A percentile compares a stretch with the other conserved stretches of the same genome.
These are phyloP conservation scores for Syzygium aromaticum DNA, from an alignment of 345 rosid genomes.

Conservation along the genomic window DNA sequence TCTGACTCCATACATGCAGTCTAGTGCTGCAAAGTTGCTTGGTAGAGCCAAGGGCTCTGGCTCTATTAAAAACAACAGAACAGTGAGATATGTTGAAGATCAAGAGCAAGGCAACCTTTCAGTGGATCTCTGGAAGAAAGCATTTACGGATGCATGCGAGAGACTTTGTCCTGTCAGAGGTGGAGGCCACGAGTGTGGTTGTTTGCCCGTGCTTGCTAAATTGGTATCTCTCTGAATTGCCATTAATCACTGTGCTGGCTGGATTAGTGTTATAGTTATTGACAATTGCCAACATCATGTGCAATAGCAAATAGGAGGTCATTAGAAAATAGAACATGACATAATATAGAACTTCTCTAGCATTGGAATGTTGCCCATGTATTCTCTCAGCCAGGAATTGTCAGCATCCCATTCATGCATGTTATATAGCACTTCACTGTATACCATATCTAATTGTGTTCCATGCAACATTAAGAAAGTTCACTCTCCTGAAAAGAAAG, in stretches of 20 bases:
- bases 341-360: not conserved
- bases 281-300: not conserved
- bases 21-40: constrained; percentile 32
- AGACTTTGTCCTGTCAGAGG: constrained; percentile 92
- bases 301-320: not conserved
- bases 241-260: not conserved
- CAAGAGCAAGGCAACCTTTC: constrained; percentile 69
- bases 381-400: not conserved
- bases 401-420: not conserved
- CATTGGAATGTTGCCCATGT: not conserved
- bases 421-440: not conserved
- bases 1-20: constrained; percentile 91
- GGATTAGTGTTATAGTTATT: not conserved
- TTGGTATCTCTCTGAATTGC: constrained; percentile 35
- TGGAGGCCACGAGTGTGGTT: constrained; percentile 86
- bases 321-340: not conserved
- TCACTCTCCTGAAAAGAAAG: not conserved
- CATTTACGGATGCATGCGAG: constrained; percentile 82
- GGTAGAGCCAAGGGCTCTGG: constrained; percentile 24
- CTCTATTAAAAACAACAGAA: constrained; percentile 39
- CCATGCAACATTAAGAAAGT: not conserved
- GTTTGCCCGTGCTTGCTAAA: constrained; percentile 62
- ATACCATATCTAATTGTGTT: not conserved
- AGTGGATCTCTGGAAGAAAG: constrained; percentile 82
- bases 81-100: constrained; percentile 28